These are phyloP conservation scores for Saturnispora zaruensis DNA, from an alignment of 805 yeast genomes.

Conservation along the genomic window DNA sequence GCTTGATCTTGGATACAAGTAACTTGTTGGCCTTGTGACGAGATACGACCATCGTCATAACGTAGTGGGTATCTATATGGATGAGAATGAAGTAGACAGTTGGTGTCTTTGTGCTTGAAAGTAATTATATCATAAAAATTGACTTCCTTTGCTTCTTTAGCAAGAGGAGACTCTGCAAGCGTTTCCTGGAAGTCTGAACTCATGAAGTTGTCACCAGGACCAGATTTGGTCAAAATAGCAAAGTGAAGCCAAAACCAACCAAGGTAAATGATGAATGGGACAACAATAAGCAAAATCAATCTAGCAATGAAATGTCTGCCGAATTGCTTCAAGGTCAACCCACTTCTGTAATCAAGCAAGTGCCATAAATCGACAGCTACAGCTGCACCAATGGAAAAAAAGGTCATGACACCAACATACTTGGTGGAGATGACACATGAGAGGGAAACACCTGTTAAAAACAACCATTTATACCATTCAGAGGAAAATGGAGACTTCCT, in stretches of 20 bases:
- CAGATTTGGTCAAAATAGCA: constrained; percentile 70
- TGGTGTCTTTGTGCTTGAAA: constrained; percentile 72
- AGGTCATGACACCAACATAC: constrained; percentile 93
- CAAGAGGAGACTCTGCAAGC: constrained; percentile 71
- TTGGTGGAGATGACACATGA: constrained; percentile 93
- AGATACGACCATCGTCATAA: constrained; percentile 92
- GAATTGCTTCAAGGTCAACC: constrained; percentile 49
- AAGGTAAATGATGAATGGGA: constrained; percentile 76
- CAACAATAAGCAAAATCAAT: constrained; percentile 55
- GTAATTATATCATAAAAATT: constrained; percentile 72
- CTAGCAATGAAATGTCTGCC: constrained; percentile 69
- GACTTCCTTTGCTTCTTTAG: constrained; percentile 60
- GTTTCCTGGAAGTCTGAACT: constrained; percentile 92
- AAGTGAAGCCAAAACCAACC: constrained; percentile 93
- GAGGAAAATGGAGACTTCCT: constrained; percentile 56
- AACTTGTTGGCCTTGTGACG: constrained; percentile 92
- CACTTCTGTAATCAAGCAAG: constrained; percentile 62
- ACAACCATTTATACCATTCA: constrained; percentile 85
- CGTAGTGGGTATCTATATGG: constrained; percentile 69
- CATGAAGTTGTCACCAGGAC: constrained; percentile 96
- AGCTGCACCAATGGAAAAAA: constrained; percentile 77
- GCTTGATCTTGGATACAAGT: constrained; percentile 51
- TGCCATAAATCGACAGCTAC: constrained; percentile 85
- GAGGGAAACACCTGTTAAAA: constrained; percentile 72
- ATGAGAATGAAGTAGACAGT: constrained; percentile 79